A percentile compares a stretch with the other conserved stretches of the same genome.
Evolutionary conservation across 2,329 filamentous ascomycete genomes (phyloP).

Genomic region (Monosporascus sp.): DNA sequence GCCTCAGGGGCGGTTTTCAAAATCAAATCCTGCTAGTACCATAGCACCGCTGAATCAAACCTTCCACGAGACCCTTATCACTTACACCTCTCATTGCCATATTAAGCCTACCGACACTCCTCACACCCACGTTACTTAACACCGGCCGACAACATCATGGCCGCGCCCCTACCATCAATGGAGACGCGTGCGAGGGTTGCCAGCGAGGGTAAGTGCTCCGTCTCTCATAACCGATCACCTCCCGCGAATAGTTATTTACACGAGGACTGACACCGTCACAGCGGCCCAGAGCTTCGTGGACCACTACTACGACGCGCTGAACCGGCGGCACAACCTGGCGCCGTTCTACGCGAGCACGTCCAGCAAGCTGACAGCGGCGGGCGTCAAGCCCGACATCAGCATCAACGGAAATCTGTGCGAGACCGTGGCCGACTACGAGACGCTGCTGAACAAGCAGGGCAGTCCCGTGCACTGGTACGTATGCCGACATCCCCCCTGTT

Average conservation of each 20-base stretch:
- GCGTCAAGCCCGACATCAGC: slow-evolving; percentile 61
- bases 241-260: neutral
- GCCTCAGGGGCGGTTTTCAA: too few relatives aligned
- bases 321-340: slow-evolving; percentile 53
- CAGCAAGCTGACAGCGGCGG: slow-evolving; percentile 43
- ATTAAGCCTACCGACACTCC: neutral
- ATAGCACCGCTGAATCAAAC: too few relatives aligned
- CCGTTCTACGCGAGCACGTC: slow-evolving; percentile 67
- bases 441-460: slow-evolving; percentile 59
- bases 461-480: slow-evolving; percentile 1
- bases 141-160: slow-evolving; percentile 14
- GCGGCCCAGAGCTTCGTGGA: slow-evolving; percentile 69
- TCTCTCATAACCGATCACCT: neutral
- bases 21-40: too few relatives aligned
- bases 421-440: slow-evolving; percentile 60
- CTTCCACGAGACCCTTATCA: neutral
- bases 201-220: slow-evolving; percentile 26
- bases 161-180: slow-evolving; percentile 10
- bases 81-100: slow-evolving; percentile 1
- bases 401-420: slow-evolving; percentile 71
- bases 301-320: slow-evolving; percentile 71
- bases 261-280: slow-evolving; percentile 24
- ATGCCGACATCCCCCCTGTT: neutral
- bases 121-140: too few relatives aligned
- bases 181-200: slow-evolving; percentile 30